phyloP scores from a whole-genome alignment of 305 asterid species.

The Fraxinus baroniana region DNA sequence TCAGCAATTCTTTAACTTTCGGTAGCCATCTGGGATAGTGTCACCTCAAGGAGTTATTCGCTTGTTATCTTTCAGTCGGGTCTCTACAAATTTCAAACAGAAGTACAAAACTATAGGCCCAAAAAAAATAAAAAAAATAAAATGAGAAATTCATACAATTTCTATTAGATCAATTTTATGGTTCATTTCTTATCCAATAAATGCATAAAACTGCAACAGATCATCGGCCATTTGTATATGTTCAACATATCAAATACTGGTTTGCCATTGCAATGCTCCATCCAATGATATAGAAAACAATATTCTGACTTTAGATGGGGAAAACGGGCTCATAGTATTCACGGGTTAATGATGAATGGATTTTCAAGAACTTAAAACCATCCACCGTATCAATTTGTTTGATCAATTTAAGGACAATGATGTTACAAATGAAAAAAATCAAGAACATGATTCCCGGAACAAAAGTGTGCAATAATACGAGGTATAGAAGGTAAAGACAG shows the following conservation, averaged over 20 bases:
- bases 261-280: not conserved
- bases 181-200: not conserved
- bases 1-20: not conserved
- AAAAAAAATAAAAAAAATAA: not conserved
- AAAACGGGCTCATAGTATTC: not conserved
- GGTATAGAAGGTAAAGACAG: not conserved
- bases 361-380: not conserved
- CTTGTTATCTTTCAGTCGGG: not conserved
- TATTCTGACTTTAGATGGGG: not conserved
- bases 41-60: not conserved
- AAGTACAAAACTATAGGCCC: not conserved
- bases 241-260: not conserved
- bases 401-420: not conserved
- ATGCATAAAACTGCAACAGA: not conserved
- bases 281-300: not conserved
- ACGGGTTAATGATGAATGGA: not conserved
- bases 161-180: not conserved
- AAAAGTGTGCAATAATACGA: not conserved
- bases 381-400: slow-evolving; percentile 1
- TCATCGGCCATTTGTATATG: not conserved
- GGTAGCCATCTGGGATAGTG: not conserved
- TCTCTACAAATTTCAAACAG: not conserved
- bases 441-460: slow-evolving; percentile 14
- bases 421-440: slow-evolving; percentile 31
- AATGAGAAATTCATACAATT: not conserved